Evolutionary conservation across 208 protist genomes (phyloP).

Genomic region (Leishmania martiniquensis): DNA sequence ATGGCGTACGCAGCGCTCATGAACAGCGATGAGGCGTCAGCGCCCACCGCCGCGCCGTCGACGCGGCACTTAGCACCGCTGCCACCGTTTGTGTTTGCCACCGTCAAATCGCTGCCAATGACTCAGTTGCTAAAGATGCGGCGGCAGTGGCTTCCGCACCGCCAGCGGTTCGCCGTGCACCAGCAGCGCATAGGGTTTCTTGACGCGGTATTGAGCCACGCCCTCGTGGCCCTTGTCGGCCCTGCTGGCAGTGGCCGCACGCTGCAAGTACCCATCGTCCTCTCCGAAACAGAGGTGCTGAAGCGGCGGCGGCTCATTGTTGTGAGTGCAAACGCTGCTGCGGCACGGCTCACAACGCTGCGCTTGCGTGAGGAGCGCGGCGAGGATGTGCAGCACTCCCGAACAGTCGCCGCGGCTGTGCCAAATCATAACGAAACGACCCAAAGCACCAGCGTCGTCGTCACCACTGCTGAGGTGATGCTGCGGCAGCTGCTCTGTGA

Average conservation of each 20-base stretch:
- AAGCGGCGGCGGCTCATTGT: slow-evolving; percentile 80
- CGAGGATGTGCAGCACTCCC: slow-evolving; percentile 53
- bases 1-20: slow-evolving; percentile 31
- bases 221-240: slow-evolving; percentile 69
- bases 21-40: slow-evolving; percentile 13
- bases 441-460: slow-evolving; percentile 62
- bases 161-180: slow-evolving; percentile 79
- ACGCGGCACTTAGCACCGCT: slow-evolving; percentile 71
- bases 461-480: slow-evolving; percentile 85
- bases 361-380: slow-evolving; percentile 87
- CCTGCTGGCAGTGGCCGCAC: slow-evolving; percentile 63
- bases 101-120: slow-evolving; percentile 65
- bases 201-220: slow-evolving; percentile 63
- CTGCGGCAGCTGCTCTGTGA: slow-evolving; percentile 84
- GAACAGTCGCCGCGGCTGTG: slow-evolving; percentile 53
- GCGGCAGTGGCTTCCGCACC: slow-evolving; percentile 86
- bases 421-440: slow-evolving; percentile 48
- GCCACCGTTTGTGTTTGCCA: slow-evolving; percentile 46
- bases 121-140: slow-evolving; percentile 75
- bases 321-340: slow-evolving; percentile 60
- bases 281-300: slow-evolving; percentile 86
- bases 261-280: slow-evolving; percentile 76
- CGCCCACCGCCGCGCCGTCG: not conserved
- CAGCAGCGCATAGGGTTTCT: slow-evolving; percentile 75
- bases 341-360: slow-evolving; percentile 55